Conservation (phyloP, 148 eudicot species). For the Tetragonia tetragonoides region DNA sequence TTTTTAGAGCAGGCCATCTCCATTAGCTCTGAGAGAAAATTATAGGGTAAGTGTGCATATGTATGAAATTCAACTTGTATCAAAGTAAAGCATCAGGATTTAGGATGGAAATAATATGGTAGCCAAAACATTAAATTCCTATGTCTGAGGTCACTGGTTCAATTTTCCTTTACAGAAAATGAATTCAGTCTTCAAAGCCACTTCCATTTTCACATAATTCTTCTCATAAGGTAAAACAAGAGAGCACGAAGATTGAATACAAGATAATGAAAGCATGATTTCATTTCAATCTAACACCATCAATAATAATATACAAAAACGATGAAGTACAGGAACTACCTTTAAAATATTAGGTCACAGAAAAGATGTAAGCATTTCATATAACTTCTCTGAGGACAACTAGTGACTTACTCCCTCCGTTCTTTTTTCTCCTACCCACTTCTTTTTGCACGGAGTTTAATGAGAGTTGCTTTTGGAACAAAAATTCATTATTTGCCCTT, state of each 20-base stretch:
- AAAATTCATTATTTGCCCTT: no score
- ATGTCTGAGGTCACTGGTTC: not conserved
- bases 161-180: not conserved
- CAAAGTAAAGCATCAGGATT: not conserved
- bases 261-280: not conserved
- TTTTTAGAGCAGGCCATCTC: slow-evolving; percentile 64
- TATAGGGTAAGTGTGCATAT: no score
- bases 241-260: not conserved
- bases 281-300: not conserved
- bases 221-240: not conserved
- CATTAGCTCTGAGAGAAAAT: slow-evolving; percentile 37
- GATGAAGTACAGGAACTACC: not conserved
- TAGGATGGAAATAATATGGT: not conserved
- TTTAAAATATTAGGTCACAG: no score
- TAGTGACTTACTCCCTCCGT: not conserved
- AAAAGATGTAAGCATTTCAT: not conserved
- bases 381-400: not conserved
- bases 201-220: not conserved
- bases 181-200: not conserved
- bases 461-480: no score
- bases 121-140: not conserved
- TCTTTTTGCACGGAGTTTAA: no score
- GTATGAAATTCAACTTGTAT: not conserved
- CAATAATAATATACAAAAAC: not conserved
- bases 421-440: no score